A percentile compares a stretch with the other conserved stretches of the same genome.
phyloP scores from a whole-genome alignment of 148 eudicot genomes.

The Chenopodium formosanum region DNA sequence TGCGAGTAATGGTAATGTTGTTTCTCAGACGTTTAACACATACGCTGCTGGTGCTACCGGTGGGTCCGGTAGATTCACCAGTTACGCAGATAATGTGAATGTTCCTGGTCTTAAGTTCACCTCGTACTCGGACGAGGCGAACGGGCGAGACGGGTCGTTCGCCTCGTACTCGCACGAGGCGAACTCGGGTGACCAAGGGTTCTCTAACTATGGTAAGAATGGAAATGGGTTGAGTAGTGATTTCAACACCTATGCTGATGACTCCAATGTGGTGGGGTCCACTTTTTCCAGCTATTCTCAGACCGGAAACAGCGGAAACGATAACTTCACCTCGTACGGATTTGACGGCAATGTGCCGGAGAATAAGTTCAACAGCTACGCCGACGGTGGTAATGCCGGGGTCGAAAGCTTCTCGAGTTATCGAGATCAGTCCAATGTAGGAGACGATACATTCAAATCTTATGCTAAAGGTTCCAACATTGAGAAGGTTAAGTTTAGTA shows the following conservation, averaged over 20 bases:
- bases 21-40: slow-evolving; percentile 48
- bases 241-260: slow-evolving; percentile 43
- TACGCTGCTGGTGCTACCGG: slow-evolving; percentile 60
- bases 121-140: slow-evolving; percentile 52
- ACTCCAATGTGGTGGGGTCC: slow-evolving; percentile 45
- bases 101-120: slow-evolving; percentile 52
- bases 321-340: slow-evolving; percentile 51
- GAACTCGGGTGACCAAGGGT: slow-evolving; percentile 51
- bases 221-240: slow-evolving; percentile 42
- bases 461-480: slow-evolving; percentile 53
- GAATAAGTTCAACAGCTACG: slow-evolving; percentile 51
- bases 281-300: slow-evolving; percentile 42
- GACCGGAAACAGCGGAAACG: slow-evolving; percentile 37
- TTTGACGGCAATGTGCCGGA: slow-evolving; percentile 41
- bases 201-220: slow-evolving; percentile 56
- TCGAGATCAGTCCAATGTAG: slow-evolving; percentile 52
- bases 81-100: slow-evolving; percentile 40
- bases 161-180: slow-evolving; percentile 31
- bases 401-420: slow-evolving; percentile 45
- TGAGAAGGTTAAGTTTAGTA: slow-evolving; percentile 37
- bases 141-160: slow-evolving; percentile 47
- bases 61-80: slow-evolving; percentile 48
- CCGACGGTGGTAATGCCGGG: slow-evolving; percentile 39
- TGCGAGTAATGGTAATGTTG: slow-evolving; percentile 41
- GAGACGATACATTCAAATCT: slow-evolving; percentile 44